A percentile compares a stretch with the other conserved stretches of the same genome.
Conservation (phyloP, 2,329 filamentous ascomycete species). For the Xylariaceae sp. region DNA sequence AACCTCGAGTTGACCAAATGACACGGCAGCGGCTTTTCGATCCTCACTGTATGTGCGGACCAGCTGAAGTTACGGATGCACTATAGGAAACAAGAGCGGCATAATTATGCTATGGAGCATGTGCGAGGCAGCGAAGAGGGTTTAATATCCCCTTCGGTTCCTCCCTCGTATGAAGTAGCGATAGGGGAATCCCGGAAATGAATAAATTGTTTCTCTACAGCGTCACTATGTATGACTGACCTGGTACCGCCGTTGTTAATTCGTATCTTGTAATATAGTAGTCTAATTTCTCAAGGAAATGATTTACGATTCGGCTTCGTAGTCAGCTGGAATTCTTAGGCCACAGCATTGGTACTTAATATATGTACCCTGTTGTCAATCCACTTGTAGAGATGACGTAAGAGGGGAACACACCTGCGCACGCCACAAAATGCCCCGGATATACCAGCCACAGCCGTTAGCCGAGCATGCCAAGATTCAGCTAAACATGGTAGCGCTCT, state of each 20-base stretch:
- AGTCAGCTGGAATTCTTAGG: no score
- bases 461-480: no score
- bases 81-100: slow-evolving; percentile 3
- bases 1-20: not conserved
- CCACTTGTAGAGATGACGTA: not conserved
- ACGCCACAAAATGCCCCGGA: not conserved
- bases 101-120: slow-evolving; percentile 6
- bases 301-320: not conserved
- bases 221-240: slow-evolving; percentile 3
- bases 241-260: no score
- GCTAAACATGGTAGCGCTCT: no score
- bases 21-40: slow-evolving; percentile 1
- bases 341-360: no score
- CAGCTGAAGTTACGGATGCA: slow-evolving; percentile 3
- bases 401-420: no score
- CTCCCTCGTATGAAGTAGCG: slow-evolving; percentile 13
- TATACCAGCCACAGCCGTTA: not conserved
- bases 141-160: not conserved
- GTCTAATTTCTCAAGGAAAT: not conserved
- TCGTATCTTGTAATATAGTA: no score
- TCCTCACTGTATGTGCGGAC: slow-evolving; percentile 7
- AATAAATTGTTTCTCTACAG: not conserved
- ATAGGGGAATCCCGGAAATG: not conserved
- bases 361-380: not conserved
- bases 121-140: not conserved